These are phyloP conservation scores for Jatropha podagrica DNA, from an alignment of 441 rosid genomes.

Conservation along the genomic window DNA sequence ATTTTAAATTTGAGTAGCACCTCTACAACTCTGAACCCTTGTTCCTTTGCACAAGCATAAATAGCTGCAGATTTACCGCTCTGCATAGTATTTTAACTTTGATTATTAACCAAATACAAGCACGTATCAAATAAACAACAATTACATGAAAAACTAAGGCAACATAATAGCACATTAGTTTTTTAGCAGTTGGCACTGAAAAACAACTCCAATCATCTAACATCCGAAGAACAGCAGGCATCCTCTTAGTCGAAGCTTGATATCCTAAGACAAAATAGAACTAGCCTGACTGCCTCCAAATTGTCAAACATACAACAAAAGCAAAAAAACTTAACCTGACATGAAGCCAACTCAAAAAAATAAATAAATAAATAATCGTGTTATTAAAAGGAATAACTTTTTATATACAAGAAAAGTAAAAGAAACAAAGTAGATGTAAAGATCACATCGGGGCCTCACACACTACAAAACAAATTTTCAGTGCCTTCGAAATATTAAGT, in stretches of 20 bases:
- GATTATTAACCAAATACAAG: conserved; percentile 13
- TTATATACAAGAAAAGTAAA: background rate
- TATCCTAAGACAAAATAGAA: background rate
- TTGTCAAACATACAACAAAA: background rate
- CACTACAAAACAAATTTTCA: background rate
- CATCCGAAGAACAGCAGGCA: background rate
- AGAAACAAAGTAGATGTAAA: background rate
- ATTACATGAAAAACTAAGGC: background rate
- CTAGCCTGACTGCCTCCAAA: background rate
- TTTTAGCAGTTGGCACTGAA: background rate
- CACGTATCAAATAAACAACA: conserved; percentile 1
- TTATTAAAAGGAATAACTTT: no score
- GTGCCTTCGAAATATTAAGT: background rate
- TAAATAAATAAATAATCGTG: background rate
- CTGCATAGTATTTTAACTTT: conserved; percentile 39
- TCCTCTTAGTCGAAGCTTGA: background rate
- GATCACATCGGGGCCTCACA: background rate
- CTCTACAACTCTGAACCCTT: conserved; percentile 87
- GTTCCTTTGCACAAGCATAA: conserved; percentile 91
- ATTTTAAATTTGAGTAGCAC: conserved; percentile 39
- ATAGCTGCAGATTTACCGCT: conserved; percentile 97
- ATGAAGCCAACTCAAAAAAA: background rate
- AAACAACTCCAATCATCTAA: background rate
- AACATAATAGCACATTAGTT: background rate
- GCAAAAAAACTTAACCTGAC: background rate